Conservation (phyloP, 306 rosid genomes). For the Prunus fruticosa region DNA sequence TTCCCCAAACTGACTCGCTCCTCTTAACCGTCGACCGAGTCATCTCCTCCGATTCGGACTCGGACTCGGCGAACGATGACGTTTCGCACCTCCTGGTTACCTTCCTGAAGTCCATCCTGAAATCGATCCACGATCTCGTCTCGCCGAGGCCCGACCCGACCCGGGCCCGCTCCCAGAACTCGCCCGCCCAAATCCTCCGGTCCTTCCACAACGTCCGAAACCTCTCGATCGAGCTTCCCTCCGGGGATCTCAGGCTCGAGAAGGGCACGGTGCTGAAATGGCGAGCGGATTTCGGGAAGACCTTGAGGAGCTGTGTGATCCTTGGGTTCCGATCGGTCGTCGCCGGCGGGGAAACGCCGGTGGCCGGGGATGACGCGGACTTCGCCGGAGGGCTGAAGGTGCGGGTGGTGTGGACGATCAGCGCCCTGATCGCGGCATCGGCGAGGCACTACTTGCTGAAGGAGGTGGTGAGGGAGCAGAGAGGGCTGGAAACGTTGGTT, state of each 20-base stretch:
- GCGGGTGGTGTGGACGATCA: slow-evolving; percentile 44
- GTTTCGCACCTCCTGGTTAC: slow-evolving; percentile 15
- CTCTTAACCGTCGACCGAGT: slow-evolving; percentile 42
- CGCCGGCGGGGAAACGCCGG: not conserved
- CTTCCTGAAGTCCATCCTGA: slow-evolving; percentile 30
- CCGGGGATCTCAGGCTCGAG: slow-evolving; percentile 27
- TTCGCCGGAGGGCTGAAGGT: slow-evolving; percentile 36
- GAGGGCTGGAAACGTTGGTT: slow-evolving; percentile 24
- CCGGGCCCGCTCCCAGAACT: slow-evolving; percentile 25
- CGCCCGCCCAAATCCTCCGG: slow-evolving; percentile 38
- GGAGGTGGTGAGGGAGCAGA: slow-evolving; percentile 35
- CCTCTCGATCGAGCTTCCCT: slow-evolving; percentile 43
- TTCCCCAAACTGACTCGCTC: slow-evolving; percentile 41
- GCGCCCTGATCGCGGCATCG: slow-evolving; percentile 43
- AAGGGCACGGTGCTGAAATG: slow-evolving; percentile 35
- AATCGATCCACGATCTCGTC: slow-evolving; percentile 30
- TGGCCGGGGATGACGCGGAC: slow-evolving; percentile 6
- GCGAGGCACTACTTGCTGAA: slow-evolving; percentile 44
- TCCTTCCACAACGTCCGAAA: slow-evolving; percentile 29
- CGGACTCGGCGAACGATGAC: not conserved
- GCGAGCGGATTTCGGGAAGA: slow-evolving; percentile 43
- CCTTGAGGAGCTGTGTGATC: slow-evolving; percentile 36
- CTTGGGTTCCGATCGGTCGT: slow-evolving; percentile 25
- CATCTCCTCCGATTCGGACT: slow-evolving; percentile 31
- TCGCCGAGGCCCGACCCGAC: slow-evolving; percentile 4